Evolutionary conservation across 2,329 filamentous ascomycete species (phyloP).

Genomic region (Mollisia scopiformis): DNA sequence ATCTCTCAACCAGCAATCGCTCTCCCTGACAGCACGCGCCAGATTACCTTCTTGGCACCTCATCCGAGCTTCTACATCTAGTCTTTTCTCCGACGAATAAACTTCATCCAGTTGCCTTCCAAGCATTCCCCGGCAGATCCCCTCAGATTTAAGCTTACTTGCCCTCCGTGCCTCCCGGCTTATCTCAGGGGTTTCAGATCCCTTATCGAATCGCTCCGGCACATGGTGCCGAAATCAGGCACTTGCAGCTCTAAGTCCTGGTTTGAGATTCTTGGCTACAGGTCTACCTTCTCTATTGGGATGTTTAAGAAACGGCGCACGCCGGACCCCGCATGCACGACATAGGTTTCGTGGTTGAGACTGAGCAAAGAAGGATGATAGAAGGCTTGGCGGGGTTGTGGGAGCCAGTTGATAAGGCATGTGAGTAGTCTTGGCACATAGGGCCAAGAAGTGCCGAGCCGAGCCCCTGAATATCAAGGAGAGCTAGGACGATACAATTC

Average conservation of each 20-base stretch:
- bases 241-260: background rate
- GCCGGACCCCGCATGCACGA: slow-evolving; percentile 11
- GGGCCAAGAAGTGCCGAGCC: background rate
- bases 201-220: slow-evolving; percentile 17
- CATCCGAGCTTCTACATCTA: slow-evolving; percentile 14
- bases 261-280: background rate
- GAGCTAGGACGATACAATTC: no score
- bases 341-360: background rate
- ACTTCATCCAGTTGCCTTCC: background rate
- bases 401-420: slow-evolving; percentile 4
- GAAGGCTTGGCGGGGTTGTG: background rate
- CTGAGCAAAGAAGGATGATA: background rate
- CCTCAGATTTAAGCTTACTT: slow-evolving; percentile 12
- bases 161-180: background rate
- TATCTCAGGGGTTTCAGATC: background rate
- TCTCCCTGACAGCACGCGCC: background rate
- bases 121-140: background rate
- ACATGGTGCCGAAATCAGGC: slow-evolving; percentile 8
- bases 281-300: slow-evolving; percentile 11
- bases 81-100: slow-evolving; percentile 12
- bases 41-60: slow-evolving; percentile 1
- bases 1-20: background rate
- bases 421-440: background rate
- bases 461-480: slow-evolving; percentile 40
- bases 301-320: background rate